A percentile compares a stretch with the other conserved stretches of the same genome.
Conservation (phyloP, 2,329 filamentous ascomycete genomes). For the Paraphaeosphaeria minitans region DNA sequence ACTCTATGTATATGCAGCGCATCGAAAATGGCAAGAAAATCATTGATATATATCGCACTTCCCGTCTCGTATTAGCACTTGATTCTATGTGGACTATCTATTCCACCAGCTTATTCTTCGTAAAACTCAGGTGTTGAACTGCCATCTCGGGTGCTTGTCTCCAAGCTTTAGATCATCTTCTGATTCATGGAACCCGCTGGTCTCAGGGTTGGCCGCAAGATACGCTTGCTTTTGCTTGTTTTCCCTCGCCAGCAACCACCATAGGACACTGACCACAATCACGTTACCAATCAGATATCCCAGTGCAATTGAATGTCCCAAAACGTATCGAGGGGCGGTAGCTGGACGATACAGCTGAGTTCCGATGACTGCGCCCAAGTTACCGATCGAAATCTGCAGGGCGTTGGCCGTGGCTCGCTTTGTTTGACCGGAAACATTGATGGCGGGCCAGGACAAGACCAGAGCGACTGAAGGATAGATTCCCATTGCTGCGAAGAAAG, state of each 20-base stretch:
- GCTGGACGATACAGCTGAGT: conserved; percentile 46
- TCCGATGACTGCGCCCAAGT: conserved; percentile 49
- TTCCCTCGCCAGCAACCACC: conserved; percentile 39
- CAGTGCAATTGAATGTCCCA: conserved; percentile 44
- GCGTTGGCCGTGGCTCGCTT: conserved; percentile 58
- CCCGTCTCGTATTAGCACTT: not conserved
- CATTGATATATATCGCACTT: not conserved
- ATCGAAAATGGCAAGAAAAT: not conserved
- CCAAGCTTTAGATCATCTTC: conserved; percentile 39
- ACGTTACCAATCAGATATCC: conserved; percentile 42
- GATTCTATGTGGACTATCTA: not conserved
- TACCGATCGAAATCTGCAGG: conserved; percentile 58
- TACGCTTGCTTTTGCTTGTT: conserved; percentile 37
- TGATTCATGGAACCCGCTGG: conserved; percentile 35
- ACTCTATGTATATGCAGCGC: too few relatives aligned
- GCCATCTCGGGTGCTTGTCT: conserved; percentile 45
- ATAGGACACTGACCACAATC: conserved; percentile 36
- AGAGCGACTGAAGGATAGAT: conserved; percentile 49
- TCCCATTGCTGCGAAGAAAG: conserved; percentile 46
- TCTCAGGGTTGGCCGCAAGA: conserved; percentile 32
- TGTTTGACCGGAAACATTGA: conserved; percentile 60
- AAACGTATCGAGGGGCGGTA: conserved; percentile 41
- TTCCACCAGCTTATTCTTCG: not conserved
- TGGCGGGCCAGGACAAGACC: conserved; percentile 56
- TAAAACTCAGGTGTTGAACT: conserved; percentile 32